Evolutionary conservation across 169 alveolate species (phyloP), one percentile per base, ranked within the genome.

Genomic region (Plasmodium gallinaceum): DNA sequence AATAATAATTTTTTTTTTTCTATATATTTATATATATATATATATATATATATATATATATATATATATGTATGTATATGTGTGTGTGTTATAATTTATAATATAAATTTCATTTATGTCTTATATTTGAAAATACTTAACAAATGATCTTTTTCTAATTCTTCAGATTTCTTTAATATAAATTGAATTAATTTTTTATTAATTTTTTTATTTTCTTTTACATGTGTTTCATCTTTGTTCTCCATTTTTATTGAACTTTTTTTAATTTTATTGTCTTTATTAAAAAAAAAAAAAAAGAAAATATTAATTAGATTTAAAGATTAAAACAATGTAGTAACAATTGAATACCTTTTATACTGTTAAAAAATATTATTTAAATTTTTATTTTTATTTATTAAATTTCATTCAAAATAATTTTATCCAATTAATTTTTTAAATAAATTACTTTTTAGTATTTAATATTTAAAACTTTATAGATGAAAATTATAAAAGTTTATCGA

Each of bases 81-180:
- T 60, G 39, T 32, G 4, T 2, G 39, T 32, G 39, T 32, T 32
- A 32, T 2, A 32, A 32, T 4, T 32, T 32, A 32, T 32, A 4
- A 2, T 32, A 2, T 32, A 32, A 32, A 32, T 2, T 32, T 32
- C 39, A 32, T 32, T 32, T 32, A 71, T n/a, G 18, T 24, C 10
- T 71, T 71, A 60, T 26, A 43, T 37, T 32, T 26, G 5, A 42
- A 68, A 51, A 24, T 83, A 86, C 92, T 75, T 86, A 86, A 64
- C 52, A 62, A 60, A 58, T 86, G 92, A 42, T 86, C 68, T 51
- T 52, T 86, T 45, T 86, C 92, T 26, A 86, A 52, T 48, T 86
- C 92, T 37, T 86, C 88, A 6, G 92, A 61, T 52, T 86, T 86
- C 45, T 86, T 69, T 74, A 73, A 58, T 70, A 86, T 61, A 54